Evolutionary conservation across 225 moss, liverwort and hornwort genomes (phyloP).

Genomic region (Straminergon stramineum): DNA sequence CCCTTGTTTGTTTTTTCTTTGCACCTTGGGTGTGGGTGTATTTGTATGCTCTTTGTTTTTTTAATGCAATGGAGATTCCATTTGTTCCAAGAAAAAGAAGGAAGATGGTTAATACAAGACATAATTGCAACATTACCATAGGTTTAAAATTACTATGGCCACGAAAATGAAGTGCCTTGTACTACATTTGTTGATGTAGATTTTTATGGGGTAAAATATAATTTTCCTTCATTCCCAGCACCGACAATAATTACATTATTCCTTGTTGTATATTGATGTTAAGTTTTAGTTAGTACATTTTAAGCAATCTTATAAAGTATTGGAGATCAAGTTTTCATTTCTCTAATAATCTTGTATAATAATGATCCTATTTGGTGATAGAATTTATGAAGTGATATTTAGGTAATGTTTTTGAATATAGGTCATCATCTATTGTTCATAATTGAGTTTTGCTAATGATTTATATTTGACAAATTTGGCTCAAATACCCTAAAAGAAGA

Average conservation of each 20-base stretch:
- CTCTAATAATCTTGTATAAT: not conserved
- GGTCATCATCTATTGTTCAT: not conserved
- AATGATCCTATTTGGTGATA: not conserved
- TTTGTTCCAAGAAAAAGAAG: not conserved
- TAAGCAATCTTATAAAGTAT: not conserved
- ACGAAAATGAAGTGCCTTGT: not conserved
- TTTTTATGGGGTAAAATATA: not conserved
- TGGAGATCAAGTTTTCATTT: not conserved
- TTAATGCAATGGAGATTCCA: not conserved
- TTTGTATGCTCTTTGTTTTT: not conserved
- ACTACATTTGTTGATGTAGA: accelerated
- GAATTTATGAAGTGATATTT: not conserved
- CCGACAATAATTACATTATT: not conserved
- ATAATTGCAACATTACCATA: accelerated
- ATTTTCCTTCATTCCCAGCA: not conserved
- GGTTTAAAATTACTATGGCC: not conserved
- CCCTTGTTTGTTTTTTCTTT: not conserved
- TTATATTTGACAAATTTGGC: not conserved
- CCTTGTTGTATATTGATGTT: not conserved
- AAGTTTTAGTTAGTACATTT: not conserved
- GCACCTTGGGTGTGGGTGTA: accelerated
- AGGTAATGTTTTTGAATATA: not conserved
- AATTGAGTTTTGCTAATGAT: not conserved
- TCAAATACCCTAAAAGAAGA: not conserved
- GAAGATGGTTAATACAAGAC: not conserved